phyloP scores from a whole-genome alignment of 305 asterid species.

The Fraxinus sp. region DNA sequence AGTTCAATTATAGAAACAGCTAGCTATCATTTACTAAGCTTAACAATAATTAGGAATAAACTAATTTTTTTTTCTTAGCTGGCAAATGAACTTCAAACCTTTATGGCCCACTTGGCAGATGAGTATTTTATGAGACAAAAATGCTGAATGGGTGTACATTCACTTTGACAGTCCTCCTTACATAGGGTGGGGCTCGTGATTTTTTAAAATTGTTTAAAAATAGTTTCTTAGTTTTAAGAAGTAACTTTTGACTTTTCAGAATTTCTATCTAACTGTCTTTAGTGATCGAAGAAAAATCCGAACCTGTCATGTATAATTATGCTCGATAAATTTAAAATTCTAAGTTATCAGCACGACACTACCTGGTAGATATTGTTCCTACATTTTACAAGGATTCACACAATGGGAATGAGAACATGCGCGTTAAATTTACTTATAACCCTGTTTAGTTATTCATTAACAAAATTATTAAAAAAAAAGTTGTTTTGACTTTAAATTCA shows the following conservation, averaged over 20 bases:
- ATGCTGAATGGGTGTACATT: no score
- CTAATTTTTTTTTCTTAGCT: not conserved
- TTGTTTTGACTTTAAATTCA: not conserved
- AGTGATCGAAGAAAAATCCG: no score
- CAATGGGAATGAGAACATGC: not conserved
- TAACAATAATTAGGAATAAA: not conserved
- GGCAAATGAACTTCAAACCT: not conserved
- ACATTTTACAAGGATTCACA: not conserved
- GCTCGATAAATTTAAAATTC: no score
- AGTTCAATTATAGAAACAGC: not conserved
- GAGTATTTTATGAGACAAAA: not conserved
- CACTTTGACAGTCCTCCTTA: no score
- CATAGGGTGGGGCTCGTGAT: no score
- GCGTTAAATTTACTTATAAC: not conserved
- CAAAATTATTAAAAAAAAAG: not conserved
- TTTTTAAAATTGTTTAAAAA: no score
- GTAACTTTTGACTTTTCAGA: no score
- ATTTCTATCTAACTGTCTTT: no score
- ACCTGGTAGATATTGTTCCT: not conserved
- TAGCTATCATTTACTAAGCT: not conserved
- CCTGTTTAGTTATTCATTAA: not conserved
- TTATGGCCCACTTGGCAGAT: not conserved
- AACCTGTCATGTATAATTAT: no score
- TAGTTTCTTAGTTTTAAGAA: no score
- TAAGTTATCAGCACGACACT: no score